Conservation (phyloP, 192 early-diverging fungal species). For the Backusella tarrabulga region DNA sequence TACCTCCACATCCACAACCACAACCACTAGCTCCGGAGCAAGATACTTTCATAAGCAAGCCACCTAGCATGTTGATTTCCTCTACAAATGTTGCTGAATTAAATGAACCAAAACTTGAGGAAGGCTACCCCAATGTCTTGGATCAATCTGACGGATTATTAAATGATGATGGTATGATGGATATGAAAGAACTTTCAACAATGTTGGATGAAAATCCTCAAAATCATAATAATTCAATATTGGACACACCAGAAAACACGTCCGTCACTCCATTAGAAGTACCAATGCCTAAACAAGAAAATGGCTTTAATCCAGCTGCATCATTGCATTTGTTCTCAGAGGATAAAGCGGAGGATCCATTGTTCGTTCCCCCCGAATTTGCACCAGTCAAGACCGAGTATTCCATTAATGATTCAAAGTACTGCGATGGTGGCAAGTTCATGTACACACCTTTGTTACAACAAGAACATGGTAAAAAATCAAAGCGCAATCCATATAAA, state of each 20-base stretch:
- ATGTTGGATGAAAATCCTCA: neutral
- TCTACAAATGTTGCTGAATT: neutral
- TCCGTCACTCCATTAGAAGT: conserved; percentile 5
- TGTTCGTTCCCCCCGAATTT: conserved; percentile 30
- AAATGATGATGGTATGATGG: neutral
- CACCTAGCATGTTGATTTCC: neutral
- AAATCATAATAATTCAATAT: neutral
- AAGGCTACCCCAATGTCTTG: neutral
- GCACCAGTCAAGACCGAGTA: conserved; percentile 24
- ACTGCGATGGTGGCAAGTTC: conserved; percentile 39
- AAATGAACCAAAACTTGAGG: neutral
- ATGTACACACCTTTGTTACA: conserved; percentile 18
- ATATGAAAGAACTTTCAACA: neutral
- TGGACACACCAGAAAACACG: neutral
- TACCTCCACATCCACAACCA: neutral
- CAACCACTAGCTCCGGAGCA: neutral
- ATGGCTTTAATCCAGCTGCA: neutral
- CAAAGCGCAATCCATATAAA: conserved; percentile 20
- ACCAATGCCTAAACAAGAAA: neutral
- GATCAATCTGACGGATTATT: neutral
- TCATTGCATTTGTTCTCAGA: neutral
- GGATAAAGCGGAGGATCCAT: neutral
- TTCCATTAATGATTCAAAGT: conserved; percentile 38
- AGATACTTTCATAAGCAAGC: neutral
- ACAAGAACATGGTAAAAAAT: neutral